phyloP scores from a whole-genome alignment of 805 yeast species.

The Wickerhamomyces canadensis region DNA sequence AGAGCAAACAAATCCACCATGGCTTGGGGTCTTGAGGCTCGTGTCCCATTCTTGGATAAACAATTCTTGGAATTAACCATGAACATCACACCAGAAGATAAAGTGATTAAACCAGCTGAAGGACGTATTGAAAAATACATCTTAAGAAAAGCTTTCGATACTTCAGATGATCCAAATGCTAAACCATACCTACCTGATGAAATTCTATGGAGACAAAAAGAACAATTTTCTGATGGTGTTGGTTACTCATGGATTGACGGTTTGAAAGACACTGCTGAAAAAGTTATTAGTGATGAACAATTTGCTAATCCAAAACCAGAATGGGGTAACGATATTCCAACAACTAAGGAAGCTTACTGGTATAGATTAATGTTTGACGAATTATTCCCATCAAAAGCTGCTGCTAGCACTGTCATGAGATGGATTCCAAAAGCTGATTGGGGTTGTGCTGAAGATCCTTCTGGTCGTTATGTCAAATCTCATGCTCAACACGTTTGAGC shows the following conservation, averaged over 20 bases:
- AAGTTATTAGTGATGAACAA: conserved; percentile 81
- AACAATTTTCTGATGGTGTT: conserved; percentile 98
- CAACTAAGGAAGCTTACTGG: conserved; percentile 99
- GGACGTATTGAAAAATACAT: conserved; percentile 93
- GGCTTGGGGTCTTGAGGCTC: conserved; percentile 99
- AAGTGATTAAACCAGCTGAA: conserved; percentile 65
- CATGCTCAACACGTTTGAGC: conserved; percentile 68
- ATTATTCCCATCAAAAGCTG: conserved; percentile 84
- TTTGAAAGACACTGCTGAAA: conserved; percentile 91
- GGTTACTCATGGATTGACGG: conserved; percentile 99
- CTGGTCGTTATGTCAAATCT: conserved; percentile 92
- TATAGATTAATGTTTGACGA: conserved; percentile 96
- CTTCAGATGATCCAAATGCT: conserved; percentile 69
- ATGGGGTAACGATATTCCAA: conserved; percentile 95
- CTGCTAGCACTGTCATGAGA: conserved; percentile 96
- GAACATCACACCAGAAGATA: conserved; percentile 93
- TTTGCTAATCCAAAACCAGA: conserved; percentile 86
- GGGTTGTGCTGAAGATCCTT: conserved; percentile 99
- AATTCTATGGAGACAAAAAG: conserved; percentile 99
- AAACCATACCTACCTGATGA: conserved; percentile 93
- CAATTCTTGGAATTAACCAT: conserved; percentile 85
- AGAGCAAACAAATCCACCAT: conserved; percentile 99
- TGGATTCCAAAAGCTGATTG: conserved; percentile 99
- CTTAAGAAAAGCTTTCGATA: conserved; percentile 96
- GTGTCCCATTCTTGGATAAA: conserved; percentile 98